Conservation (phyloP, 495 filamentous ascomycete genomes). For the Halenospora varia region DNA sequence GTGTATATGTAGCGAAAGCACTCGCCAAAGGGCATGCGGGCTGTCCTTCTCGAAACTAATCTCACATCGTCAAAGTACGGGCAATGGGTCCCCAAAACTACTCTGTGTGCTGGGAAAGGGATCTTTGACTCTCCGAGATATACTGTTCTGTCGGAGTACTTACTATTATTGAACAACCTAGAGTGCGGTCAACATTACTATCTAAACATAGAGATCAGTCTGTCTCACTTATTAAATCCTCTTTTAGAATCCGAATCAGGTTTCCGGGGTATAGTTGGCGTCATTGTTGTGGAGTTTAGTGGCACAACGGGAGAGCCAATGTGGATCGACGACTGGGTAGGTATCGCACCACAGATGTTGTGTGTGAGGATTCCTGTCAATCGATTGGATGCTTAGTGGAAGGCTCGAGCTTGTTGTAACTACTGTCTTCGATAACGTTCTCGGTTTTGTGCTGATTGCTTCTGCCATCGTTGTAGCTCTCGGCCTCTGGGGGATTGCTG, state of each 20-base stretch:
- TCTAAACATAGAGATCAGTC: background rate
- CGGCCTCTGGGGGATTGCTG: background rate
- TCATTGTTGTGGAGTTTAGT: slow-evolving; percentile 3
- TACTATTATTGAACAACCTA: slow-evolving; percentile 5
- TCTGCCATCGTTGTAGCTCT: slow-evolving; percentile 1
- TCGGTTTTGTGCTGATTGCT: slow-evolving; percentile 12
- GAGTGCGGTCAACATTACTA: background rate
- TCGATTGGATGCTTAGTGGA: background rate
- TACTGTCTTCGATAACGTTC: background rate
- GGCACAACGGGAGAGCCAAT: background rate
- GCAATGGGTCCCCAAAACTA: slow-evolving; percentile 5
- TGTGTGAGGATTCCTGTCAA: too few species aligned
- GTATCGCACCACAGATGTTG: too few species aligned
- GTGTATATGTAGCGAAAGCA: slow-evolving; percentile 9
- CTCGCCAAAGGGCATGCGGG: slow-evolving; percentile 12
- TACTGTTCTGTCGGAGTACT: slow-evolving; percentile 6
- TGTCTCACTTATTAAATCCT: slow-evolving; percentile 5
- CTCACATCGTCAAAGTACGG: slow-evolving; percentile 9
- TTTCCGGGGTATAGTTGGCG: background rate
- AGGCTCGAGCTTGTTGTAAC: background rate
- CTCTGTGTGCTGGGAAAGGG: slow-evolving; percentile 7
- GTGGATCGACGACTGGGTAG: too few species aligned
- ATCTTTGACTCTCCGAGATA: slow-evolving; percentile 8
- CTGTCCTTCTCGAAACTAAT: slow-evolving; percentile 9
- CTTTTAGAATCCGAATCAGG: slow-evolving; percentile 11